Percentiles rank a stretch among this genome's conserved stretches.
These are phyloP conservation scores for Hanseniaspora clermontiae DNA, from an alignment of 805 yeast species.

Conservation along the genomic window DNA sequence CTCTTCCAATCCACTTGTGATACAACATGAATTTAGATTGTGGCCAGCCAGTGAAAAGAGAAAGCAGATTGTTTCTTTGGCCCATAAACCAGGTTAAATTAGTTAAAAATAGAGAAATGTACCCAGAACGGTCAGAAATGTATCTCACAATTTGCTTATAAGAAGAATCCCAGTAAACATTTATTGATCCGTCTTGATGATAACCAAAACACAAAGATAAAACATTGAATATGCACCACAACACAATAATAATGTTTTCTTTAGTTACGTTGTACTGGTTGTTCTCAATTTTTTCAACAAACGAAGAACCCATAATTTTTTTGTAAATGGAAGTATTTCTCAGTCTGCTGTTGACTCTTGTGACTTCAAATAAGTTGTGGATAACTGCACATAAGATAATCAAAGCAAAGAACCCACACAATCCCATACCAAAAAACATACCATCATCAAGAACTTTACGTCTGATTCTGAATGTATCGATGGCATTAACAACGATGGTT, in stretches of 20 bases:
- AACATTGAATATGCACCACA: constrained; percentile 18
- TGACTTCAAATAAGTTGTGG: background rate
- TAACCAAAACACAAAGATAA: constrained; percentile 10
- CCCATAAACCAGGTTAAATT: constrained; percentile 51
- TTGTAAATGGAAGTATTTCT: background rate
- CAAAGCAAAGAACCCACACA: constrained; percentile 13
- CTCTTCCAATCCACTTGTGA: constrained; percentile 55
- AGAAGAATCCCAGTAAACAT: constrained; percentile 15
- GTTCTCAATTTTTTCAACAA: background rate
- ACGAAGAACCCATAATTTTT: background rate
- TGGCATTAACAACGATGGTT: constrained; percentile 8
- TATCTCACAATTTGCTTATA: constrained; percentile 17
- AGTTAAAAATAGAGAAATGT: constrained; percentile 36
- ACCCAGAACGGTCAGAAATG: constrained; percentile 43
- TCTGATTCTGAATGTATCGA: constrained; percentile 13
- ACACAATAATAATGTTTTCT: constrained; percentile 22
- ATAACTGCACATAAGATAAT: background rate
- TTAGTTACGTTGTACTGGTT: background rate
- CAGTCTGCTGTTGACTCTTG: background rate
- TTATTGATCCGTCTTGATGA: constrained; percentile 6
- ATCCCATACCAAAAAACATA: constrained; percentile 13
- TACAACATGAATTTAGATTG: constrained; percentile 46
- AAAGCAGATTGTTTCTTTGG: constrained; percentile 57
- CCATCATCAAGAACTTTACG: constrained; percentile 12
- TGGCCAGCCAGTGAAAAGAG: constrained; percentile 49